Conservation (phyloP, 108 stramenopile genomes). For the Fragilaria radians region DNA sequence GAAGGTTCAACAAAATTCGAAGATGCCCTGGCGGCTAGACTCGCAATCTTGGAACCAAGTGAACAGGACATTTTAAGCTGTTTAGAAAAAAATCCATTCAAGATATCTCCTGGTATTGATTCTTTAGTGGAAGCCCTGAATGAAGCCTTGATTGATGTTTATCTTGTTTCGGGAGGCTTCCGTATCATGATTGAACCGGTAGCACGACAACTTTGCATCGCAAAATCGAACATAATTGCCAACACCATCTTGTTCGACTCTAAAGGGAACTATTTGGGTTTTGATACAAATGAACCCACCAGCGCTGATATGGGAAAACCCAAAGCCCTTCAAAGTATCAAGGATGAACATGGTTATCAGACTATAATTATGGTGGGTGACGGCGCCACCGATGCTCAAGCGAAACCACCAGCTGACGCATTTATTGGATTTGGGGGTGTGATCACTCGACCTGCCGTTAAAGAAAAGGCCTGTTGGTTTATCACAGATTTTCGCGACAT, state of each 20-base stretch:
- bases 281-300: slow-evolving; percentile 88
- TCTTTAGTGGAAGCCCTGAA: slow-evolving; percentile 69
- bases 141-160: slow-evolving; percentile 73
- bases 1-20: slow-evolving; percentile 93
- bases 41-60: slow-evolving; percentile 87
- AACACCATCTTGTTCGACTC: slow-evolving; percentile 88
- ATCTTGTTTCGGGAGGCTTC: slow-evolving; percentile 95
- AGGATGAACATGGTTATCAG: slow-evolving; percentile 47
- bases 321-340: slow-evolving; percentile 66
- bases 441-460: slow-evolving; percentile 75
- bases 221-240: slow-evolving; percentile 75
- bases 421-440: slow-evolving; percentile 99
- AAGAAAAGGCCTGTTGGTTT: slow-evolving; percentile 92
- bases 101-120: slow-evolving; percentile 73
- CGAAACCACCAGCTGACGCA: slow-evolving; percentile 92
- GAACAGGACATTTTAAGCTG: slow-evolving; percentile 50
- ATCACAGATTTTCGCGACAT: slow-evolving; percentile 84
- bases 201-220: slow-evolving; percentile 67
- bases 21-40: slow-evolving; percentile 87
- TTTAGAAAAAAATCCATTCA: slow-evolving; percentile 65
- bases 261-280: slow-evolving; percentile 77
- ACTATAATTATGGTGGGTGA: slow-evolving; percentile 96
- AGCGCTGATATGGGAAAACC: slow-evolving; percentile 93
- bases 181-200: slow-evolving; percentile 98
- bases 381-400: slow-evolving; percentile 98